phyloP scores from a whole-genome alignment of 208 protist species.

The Herpetomonas samuelpessoai region DNA sequence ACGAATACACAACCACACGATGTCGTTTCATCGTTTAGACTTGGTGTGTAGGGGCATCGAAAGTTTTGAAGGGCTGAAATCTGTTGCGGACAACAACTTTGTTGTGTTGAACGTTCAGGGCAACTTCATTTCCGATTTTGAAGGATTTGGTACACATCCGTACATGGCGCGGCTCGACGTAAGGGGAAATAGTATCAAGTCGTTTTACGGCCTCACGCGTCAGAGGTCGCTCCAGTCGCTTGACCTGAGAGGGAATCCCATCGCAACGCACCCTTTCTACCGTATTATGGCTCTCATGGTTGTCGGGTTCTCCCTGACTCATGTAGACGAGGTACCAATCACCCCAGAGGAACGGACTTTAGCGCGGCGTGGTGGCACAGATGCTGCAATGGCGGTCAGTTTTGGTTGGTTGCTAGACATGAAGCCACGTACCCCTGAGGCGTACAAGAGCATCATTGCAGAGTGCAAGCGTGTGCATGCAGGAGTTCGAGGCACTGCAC shows the following conservation, averaged over 20 bases:
- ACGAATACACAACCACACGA: conserved; percentile 6
- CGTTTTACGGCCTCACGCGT: conserved; percentile 64
- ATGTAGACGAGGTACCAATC: conserved; percentile 54
- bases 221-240: conserved; percentile 53
- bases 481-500: conserved; percentile 1
- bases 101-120: conserved; percentile 54
- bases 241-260: conserved; percentile 57
- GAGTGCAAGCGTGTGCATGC: conserved; percentile 32
- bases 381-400: conserved; percentile 68
- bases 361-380: conserved; percentile 29
- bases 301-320: conserved; percentile 59
- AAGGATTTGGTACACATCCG: conserved; percentile 75
- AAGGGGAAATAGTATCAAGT: conserved; percentile 50
- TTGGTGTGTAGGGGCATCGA: conserved; percentile 38
- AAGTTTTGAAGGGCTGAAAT: conserved; percentile 42
- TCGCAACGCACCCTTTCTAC: conserved; percentile 65
- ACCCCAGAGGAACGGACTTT: conserved; percentile 42
- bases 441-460: conserved; percentile 47
- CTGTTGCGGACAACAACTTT: conserved; percentile 40
- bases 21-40: conserved; percentile 52
- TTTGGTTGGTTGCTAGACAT: conserved; percentile 75
- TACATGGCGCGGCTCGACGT: conserved; percentile 56
- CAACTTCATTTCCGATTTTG: conserved; percentile 55
- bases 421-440: conserved; percentile 24
- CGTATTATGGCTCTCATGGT: conserved; percentile 72